Percentiles rank a stretch among this genome's conserved stretches.
Conservation (phyloP, 108 stramenopile species). For the Pseudonitzschia pungens region DNA sequence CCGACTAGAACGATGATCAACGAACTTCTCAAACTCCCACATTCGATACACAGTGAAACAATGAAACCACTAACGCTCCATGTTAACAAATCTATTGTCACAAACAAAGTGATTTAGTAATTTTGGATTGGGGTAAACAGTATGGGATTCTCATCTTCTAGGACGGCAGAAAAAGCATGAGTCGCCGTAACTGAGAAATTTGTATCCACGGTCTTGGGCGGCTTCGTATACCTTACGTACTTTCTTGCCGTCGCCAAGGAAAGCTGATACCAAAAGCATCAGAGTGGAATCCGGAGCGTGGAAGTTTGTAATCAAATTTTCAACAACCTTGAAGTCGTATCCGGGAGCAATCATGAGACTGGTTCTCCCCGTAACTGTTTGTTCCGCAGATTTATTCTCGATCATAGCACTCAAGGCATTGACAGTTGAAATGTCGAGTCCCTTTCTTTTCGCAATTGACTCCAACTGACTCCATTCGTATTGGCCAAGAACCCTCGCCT, state of each 20-base stretch:
- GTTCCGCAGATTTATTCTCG: conserved; percentile 23
- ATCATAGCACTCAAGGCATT: conserved; percentile 30
- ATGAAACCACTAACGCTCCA: too few species aligned
- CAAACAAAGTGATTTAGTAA: too few species aligned
- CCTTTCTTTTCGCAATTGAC: conserved; percentile 16
- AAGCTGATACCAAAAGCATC: conserved; percentile 54
- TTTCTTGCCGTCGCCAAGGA: conserved; percentile 33
- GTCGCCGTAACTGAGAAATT: conserved; percentile 44
- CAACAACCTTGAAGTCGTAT: conserved; percentile 51
- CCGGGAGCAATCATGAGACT: conserved; percentile 40
- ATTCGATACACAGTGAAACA: too few species aligned
- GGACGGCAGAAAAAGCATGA: conserved; percentile 40
- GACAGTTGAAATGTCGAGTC: conserved; percentile 15
- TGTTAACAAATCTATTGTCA: too few species aligned
- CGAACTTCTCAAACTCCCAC: too few species aligned
- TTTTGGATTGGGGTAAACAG: too few species aligned
- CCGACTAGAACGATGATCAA: too few species aligned
- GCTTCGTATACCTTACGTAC: conserved; percentile 32
- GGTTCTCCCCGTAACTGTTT: conserved; percentile 36
- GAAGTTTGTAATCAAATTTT: conserved; percentile 58
- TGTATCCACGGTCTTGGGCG: conserved; percentile 42
- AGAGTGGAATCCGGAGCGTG: conserved; percentile 64
- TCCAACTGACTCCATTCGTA: conserved; percentile 33
- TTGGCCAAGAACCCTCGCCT: conserved; percentile 35
- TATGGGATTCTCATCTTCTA: not conserved